Evolutionary conservation across 1,284 basidiomycete species (phyloP).

Genomic region (Irpex lacteus): DNA sequence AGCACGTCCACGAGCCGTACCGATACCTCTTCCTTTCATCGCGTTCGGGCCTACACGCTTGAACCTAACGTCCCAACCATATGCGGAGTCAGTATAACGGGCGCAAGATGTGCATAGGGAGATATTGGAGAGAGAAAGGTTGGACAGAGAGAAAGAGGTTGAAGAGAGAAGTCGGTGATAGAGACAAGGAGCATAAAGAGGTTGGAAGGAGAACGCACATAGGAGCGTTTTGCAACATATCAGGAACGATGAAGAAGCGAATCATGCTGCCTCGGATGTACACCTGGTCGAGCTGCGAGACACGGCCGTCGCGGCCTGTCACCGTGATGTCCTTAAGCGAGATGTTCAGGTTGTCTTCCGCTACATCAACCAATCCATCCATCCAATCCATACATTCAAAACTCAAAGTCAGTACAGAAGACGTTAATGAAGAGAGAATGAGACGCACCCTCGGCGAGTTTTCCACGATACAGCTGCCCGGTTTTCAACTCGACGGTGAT

Average conservation of each 20-base stretch:
- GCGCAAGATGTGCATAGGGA: no score
- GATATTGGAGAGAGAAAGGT: no score
- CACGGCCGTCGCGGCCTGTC: constrained; percentile 95
- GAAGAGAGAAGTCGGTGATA: no score
- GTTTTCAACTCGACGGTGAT: constrained; percentile 99
- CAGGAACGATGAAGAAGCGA: constrained; percentile 98
- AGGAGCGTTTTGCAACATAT: constrained; percentile 98
- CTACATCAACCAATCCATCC: no score
- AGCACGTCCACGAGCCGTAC: constrained; percentile 93
- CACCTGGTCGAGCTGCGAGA: constrained; percentile 98
- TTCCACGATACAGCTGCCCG: constrained; percentile 95
- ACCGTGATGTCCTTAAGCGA: constrained; percentile 97
- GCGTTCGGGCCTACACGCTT: constrained; percentile 98
- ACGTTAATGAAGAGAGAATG: not conserved
- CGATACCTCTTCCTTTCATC: constrained; percentile 98
- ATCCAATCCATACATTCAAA: constrained; percentile 16
- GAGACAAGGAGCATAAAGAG: no score
- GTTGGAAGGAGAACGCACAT: constrained; percentile 64
- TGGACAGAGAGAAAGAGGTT: no score
- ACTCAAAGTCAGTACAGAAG: constrained; percentile 5
- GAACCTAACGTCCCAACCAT: constrained; percentile 61
- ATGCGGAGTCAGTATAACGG: no score
- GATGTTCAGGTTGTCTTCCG: constrained; percentile 98
- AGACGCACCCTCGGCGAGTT: constrained; percentile 85
- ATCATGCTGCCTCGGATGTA: constrained; percentile 99